These are phyloP conservation scores for Alternaria brassicicola DNA, from an alignment of 2,329 filamentous ascomycete species.

Conservation along the genomic window DNA sequence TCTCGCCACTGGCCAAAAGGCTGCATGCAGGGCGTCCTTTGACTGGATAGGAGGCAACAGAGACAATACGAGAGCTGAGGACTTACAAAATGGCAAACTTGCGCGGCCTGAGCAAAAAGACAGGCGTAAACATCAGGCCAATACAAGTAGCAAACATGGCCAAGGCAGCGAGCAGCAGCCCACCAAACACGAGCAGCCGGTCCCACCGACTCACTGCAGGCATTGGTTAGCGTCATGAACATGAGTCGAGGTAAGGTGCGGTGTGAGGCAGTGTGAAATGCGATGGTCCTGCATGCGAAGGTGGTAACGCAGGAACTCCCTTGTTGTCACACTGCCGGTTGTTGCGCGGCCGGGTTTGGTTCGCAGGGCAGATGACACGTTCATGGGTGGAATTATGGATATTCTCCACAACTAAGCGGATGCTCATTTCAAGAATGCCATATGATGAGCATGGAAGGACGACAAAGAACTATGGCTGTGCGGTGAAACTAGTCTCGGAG, in stretches of 20 bases:
- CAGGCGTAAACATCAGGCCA: constrained; percentile 74
- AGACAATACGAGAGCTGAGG: constrained; percentile 25
- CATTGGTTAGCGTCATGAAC: constrained; percentile 41
- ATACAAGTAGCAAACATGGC: constrained; percentile 95
- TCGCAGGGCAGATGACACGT: constrained; percentile 37
- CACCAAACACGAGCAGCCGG: constrained; percentile 84
- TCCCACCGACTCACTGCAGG: constrained; percentile 93
- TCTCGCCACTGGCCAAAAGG: constrained; percentile 17
- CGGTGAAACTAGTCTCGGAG: constrained; percentile 34
- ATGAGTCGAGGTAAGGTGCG: background rate
- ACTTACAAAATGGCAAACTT: constrained; percentile 99
- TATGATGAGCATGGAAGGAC: constrained; percentile 17
- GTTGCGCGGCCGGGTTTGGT: constrained; percentile 35
- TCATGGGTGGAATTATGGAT: constrained; percentile 11
- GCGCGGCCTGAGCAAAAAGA: constrained; percentile 78
- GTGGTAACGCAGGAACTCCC: constrained; percentile 53
- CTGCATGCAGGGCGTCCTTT: constrained; percentile 25
- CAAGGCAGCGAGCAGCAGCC: constrained; percentile 56
- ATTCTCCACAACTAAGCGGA: constrained; percentile 14
- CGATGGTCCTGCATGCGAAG: constrained; percentile 47
- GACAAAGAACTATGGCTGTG: constrained; percentile 24
- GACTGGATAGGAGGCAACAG: constrained; percentile 22
- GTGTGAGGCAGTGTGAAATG: constrained; percentile 37
- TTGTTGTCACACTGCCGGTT: constrained; percentile 36
- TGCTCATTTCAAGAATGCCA: constrained; percentile 31